Evolutionary conservation across 2,329 filamentous ascomycete species (phyloP).

Genomic region (Arthrinium phaeospermum): DNA sequence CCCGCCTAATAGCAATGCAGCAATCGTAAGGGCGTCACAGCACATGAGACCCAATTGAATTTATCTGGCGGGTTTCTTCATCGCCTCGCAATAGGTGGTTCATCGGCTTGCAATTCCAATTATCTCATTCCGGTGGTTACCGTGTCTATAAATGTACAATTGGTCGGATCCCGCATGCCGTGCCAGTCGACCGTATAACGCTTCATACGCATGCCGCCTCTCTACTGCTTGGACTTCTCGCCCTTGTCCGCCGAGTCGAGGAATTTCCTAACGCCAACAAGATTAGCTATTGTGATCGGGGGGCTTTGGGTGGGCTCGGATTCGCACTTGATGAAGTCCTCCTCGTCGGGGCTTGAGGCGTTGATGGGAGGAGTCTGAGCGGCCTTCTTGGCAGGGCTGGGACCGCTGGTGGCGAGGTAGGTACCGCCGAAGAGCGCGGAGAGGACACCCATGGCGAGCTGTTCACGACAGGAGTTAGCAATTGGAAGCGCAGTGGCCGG

Average conservation of each 20-base stretch:
- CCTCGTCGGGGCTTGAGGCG: slow-evolving; percentile 66
- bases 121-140: slow-evolving; percentile 24
- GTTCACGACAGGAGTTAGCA: slow-evolving; percentile 23
- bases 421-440: slow-evolving; percentile 55
- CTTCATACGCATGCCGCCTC: slow-evolving; percentile 20
- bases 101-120: background rate
- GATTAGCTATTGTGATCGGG: slow-evolving; percentile 25
- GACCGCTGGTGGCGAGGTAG: slow-evolving; percentile 51
- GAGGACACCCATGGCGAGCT: slow-evolving; percentile 66
- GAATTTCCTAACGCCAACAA: slow-evolving; percentile 47
- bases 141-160: slow-evolving; percentile 27
- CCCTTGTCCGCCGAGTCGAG: slow-evolving; percentile 49
- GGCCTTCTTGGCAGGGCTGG: slow-evolving; percentile 47
- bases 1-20: background rate
- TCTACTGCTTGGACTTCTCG: slow-evolving; percentile 51
- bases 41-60: background rate
- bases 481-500: slow-evolving; percentile 19
- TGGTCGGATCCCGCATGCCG: slow-evolving; percentile 15
- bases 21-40: background rate
- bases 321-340: slow-evolving; percentile 68
- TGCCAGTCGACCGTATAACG: slow-evolving; percentile 18
- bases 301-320: background rate
- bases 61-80: background rate
- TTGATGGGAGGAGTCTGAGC: slow-evolving; percentile 63
- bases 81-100: background rate